Conservation (phyloP, 2,329 filamentous ascomycete species). For the Monosporascus cannonballus region DNA sequence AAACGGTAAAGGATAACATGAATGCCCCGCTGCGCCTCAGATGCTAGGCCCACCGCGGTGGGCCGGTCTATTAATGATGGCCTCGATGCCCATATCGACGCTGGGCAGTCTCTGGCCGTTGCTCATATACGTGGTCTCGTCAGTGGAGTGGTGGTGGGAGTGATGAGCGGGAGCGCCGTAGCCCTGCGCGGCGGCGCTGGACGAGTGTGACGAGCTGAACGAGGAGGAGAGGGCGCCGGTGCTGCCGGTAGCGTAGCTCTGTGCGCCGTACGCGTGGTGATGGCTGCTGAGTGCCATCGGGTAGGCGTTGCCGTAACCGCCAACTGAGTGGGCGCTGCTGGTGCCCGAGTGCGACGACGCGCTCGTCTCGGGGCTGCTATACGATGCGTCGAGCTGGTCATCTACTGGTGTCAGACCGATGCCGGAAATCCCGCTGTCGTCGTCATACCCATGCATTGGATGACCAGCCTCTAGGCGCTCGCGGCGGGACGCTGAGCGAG, state of each 20-base stretch:
- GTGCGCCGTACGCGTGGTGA: conserved; percentile 19
- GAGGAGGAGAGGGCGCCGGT: conserved; percentile 28
- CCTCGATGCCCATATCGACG: conserved; percentile 56
- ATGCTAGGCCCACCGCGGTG: conserved; percentile 10
- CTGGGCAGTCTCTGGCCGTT: conserved; percentile 44
- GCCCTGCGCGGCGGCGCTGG: conserved; percentile 31
- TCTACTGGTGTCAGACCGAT: conserved; percentile 53
- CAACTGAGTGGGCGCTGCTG: conserved; percentile 13
- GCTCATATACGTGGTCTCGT: conserved; percentile 41
- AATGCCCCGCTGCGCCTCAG: conserved; percentile 15
- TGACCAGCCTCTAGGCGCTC: conserved; percentile 50
- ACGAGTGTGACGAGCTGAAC: conserved; percentile 50
- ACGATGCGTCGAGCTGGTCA: conserved; percentile 48
- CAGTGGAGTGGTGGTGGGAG: conserved; percentile 27
- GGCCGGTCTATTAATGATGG: conserved; percentile 48
- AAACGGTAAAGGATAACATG: conserved; percentile 11
- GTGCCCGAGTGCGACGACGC: conserved; percentile 38
- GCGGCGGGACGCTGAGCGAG: conserved; percentile 59
- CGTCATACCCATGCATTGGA: conserved; percentile 47
- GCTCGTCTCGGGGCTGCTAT: conserved; percentile 48
- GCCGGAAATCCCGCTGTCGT: conserved; percentile 66
- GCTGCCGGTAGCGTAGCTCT: conserved; percentile 18
- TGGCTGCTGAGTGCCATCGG: conserved; percentile 23
- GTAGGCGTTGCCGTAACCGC: conserved; percentile 27
- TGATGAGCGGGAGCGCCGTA: conserved; percentile 26